Evolutionary conservation across 2,329 filamentous ascomycete genomes (phyloP).

Genomic region (Scedosporium minutisporum): DNA sequence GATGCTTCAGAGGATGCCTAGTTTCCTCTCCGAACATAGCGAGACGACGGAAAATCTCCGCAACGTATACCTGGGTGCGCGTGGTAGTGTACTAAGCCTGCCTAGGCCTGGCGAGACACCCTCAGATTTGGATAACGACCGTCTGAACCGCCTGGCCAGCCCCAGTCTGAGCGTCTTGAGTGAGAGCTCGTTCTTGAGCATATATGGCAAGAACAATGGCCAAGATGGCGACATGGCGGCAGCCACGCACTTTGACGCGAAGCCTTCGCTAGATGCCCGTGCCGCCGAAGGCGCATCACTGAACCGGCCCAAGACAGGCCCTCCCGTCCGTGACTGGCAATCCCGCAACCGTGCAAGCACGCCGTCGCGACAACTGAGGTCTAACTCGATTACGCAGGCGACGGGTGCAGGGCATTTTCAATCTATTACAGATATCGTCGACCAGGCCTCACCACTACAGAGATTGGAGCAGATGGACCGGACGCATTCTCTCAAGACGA

Average conservation of each 20-base stretch:
- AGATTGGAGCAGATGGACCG: conserved; percentile 28
- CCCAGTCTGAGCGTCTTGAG: conserved; percentile 55
- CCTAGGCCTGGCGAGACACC: conserved; percentile 34
- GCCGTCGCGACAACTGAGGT: background rate
- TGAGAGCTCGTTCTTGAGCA: conserved; percentile 57
- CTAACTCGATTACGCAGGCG: conserved; percentile 9
- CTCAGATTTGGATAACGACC: conserved; percentile 21
- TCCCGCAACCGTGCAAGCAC: background rate
- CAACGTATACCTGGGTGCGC: conserved; percentile 45
- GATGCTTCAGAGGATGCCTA: conserved; percentile 48
- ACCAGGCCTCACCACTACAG: conserved; percentile 38
- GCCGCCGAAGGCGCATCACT: background rate
- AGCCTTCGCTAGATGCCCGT: background rate
- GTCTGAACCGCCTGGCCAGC: conserved; percentile 34
- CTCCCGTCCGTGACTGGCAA: background rate
- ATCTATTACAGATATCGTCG: conserved; percentile 36
- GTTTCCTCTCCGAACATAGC: conserved; percentile 51
- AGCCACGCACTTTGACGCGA: background rate
- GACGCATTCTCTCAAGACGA: conserved; percentile 16
- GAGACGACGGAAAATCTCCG: conserved; percentile 52
- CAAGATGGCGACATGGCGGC: background rate
- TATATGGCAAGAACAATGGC: conserved; percentile 39
- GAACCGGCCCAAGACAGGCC: background rate
- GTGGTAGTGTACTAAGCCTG: conserved; percentile 39
- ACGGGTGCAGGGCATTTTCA: conserved; percentile 20